phyloP scores from a whole-genome alignment of 2,329 filamentous ascomycete species.

The Taxawa tesnikishii region DNA sequence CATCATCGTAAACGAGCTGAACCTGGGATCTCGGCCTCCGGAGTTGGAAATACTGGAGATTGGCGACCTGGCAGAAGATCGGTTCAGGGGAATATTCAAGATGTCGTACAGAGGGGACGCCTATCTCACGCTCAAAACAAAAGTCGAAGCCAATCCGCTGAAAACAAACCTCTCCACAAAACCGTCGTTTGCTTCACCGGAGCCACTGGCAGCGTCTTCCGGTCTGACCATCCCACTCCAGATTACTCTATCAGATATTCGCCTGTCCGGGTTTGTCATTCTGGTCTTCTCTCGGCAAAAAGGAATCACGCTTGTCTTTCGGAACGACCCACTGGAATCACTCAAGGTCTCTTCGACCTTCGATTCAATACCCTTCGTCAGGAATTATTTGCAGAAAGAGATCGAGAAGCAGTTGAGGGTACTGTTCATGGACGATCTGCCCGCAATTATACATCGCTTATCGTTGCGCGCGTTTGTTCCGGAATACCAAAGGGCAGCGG shows the following conservation, averaged over 20 bases:
- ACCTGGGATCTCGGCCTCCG: constrained; percentile 85
- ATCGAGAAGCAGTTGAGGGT: constrained; percentile 89
- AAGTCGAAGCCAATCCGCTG: constrained; percentile 93
- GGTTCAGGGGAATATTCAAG: constrained; percentile 97
- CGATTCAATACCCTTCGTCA: constrained; percentile 95
- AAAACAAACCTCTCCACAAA: constrained; percentile 92
- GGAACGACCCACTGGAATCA: constrained; percentile 94
- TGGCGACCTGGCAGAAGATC: constrained; percentile 90
- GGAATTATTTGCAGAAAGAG: constrained; percentile 90
- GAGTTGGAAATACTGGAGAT: constrained; percentile 96
- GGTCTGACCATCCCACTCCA: constrained; percentile 94
- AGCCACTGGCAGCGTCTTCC: constrained; percentile 80
- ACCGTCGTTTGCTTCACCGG: constrained; percentile 79
- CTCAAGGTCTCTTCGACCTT: constrained; percentile 98
- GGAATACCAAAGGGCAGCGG: constrained; percentile 61
- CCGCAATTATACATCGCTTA: constrained; percentile 87
- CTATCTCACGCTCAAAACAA: constrained; percentile 85
- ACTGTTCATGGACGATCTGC: constrained; percentile 94
- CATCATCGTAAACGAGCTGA: constrained; percentile 95
- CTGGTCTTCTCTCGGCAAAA: constrained; percentile 96
- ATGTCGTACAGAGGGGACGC: constrained; percentile 97
- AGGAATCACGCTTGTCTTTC: constrained; percentile 88
- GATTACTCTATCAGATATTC: constrained; percentile 91
- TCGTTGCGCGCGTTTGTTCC: constrained; percentile 84
- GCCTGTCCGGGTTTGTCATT: constrained; percentile 93